phyloP scores from a whole-genome alignment of 1,139 yeast genomes.

The Pichia sp. region DNA sequence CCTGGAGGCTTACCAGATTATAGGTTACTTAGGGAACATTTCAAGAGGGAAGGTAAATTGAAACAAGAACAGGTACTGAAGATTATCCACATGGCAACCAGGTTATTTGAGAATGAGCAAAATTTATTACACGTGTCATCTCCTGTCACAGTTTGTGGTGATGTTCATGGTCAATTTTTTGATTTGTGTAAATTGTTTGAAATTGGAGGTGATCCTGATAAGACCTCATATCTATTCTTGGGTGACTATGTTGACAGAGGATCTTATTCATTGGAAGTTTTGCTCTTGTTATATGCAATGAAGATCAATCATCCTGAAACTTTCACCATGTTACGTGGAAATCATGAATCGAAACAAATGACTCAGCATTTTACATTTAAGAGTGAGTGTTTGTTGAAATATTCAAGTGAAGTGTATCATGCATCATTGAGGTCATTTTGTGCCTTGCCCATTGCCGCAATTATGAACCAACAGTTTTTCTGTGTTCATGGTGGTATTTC shows the following conservation, averaged over 20 bases:
- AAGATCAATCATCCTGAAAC: constrained; percentile 73
- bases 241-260: constrained; percentile 98
- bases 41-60: constrained; percentile 74
- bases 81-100: constrained; percentile 64
- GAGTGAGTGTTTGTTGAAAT: constrained; percentile 84
- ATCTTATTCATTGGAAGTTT: constrained; percentile 82
- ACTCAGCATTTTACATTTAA: constrained; percentile 93
- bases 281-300: constrained; percentile 70
- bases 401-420: constrained; percentile 59
- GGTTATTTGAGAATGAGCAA: constrained; percentile 63
- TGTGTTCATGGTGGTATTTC: constrained; percentile 98
- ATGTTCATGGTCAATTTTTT: constrained; percentile 90
- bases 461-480: constrained; percentile 90
- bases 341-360: constrained; percentile 91
- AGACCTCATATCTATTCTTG: constrained; percentile 70
- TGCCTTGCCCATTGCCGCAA: constrained; percentile 85
- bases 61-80: constrained; percentile 62
- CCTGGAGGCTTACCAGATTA: constrained; percentile 65
- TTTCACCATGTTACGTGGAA: constrained; percentile 83
- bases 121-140: constrained; percentile 78
- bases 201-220: constrained; percentile 82
- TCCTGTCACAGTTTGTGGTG: constrained; percentile 96
- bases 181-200: constrained; percentile 89
- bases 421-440: constrained; percentile 76
- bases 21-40: constrained; percentile 65